Conservation (phyloP, 2,329 filamentous ascomycete genomes). For the Whalleya microplaca region DNA sequence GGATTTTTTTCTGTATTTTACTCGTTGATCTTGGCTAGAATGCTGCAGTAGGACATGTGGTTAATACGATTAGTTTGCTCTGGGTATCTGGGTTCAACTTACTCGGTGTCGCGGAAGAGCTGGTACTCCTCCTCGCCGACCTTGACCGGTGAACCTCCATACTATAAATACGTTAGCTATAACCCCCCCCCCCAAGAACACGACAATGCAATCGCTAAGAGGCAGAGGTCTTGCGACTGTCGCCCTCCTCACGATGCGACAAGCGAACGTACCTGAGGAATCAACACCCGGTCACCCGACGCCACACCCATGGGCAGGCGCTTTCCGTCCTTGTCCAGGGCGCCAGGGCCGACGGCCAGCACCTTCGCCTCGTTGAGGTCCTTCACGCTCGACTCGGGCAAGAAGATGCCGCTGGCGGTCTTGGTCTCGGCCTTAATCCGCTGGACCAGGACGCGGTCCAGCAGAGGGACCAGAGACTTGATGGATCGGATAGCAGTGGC, state of each 20-base stretch:
- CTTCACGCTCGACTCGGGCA: conserved; percentile 95
- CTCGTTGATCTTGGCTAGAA: conserved; percentile 99
- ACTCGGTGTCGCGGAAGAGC: conserved; percentile 98
- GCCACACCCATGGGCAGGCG: conserved; percentile 81
- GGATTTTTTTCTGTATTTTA: conserved; percentile 52
- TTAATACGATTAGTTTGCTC: not conserved
- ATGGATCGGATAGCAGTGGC: conserved; percentile 86
- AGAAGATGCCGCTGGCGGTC: conserved; percentile 95
- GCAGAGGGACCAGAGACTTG: conserved; percentile 90
- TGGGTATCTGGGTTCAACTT: conserved; percentile 50
- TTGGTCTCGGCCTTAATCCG: conserved; percentile 96
- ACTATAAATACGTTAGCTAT: conserved; percentile 55
- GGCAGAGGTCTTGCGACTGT: not conserved
- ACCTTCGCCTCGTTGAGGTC: conserved; percentile 98
- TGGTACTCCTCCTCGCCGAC: conserved; percentile 96
- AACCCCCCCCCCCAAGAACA: not conserved
- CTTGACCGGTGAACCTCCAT: conserved; percentile 92
- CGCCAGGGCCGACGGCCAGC: conserved; percentile 90
- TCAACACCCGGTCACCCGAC: conserved; percentile 89
- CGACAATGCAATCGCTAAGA: not conserved
- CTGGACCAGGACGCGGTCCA: conserved; percentile 98
- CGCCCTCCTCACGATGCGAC: conserved; percentile 10
- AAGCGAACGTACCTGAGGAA: conserved; percentile 75
- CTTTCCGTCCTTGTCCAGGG: conserved; percentile 85
- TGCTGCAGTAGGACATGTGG: conserved; percentile 58